phyloP scores from a whole-genome alignment of 2,329 filamentous ascomycete species.

The Trichoderma endophyticum region DNA sequence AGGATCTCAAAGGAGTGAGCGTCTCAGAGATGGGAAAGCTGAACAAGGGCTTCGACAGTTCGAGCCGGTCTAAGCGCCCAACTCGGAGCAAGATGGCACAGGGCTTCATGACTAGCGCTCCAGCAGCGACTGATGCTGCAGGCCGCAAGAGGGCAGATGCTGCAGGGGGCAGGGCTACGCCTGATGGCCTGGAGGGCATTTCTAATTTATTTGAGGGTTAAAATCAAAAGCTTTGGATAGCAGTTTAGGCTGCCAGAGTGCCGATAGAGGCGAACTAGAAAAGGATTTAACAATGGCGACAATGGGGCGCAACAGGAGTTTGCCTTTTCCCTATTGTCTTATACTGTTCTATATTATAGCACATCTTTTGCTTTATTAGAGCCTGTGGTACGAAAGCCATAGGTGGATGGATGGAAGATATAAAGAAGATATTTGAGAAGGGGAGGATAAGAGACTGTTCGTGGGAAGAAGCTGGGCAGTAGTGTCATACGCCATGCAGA shows the following conservation, averaged over 20 bases:
- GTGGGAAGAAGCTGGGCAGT: background rate
- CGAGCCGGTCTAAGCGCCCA: conserved; percentile 28
- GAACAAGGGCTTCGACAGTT: conserved; percentile 43
- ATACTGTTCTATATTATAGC: background rate
- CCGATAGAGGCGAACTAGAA: background rate
- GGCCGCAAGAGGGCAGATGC: background rate
- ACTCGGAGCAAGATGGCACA: conserved; percentile 55
- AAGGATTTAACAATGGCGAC: background rate
- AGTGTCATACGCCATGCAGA: background rate
- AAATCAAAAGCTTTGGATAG: background rate
- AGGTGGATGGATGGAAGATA: background rate
- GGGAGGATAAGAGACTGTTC: background rate
- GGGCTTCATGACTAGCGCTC: conserved; percentile 58
- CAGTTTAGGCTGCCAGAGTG: background rate
- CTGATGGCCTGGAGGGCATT: conserved; percentile 54
- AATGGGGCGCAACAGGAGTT: conserved; percentile 7
- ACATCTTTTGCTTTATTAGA: background rate
- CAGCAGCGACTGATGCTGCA: conserved; percentile 27
- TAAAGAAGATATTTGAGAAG: background rate
- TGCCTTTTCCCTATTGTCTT: background rate
- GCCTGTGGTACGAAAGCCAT: background rate
- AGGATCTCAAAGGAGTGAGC: conserved; percentile 83
- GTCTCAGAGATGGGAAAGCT: conserved; percentile 93
- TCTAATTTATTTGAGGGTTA: conserved; percentile 46
- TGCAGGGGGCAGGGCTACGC: conserved; percentile 36